A percentile compares a stretch with the other conserved stretches of the same genome.
Conservation (phyloP, 331 rosid species). For the Quercus lobata region DNA sequence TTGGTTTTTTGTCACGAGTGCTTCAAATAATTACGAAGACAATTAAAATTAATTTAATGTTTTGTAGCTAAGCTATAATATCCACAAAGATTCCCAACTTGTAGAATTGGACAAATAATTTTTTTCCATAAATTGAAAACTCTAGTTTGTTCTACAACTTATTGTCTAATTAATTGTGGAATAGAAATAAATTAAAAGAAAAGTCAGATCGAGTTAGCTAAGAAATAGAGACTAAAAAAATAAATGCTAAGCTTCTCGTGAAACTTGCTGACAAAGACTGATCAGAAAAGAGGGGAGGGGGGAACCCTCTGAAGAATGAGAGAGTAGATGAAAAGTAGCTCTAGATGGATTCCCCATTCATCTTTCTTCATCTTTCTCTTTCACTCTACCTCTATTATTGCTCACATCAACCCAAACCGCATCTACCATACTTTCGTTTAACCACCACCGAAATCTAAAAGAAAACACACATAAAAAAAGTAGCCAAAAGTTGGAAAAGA, state of each 20-base stretch:
- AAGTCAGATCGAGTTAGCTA: constrained; percentile 14
- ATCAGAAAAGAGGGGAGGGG: constrained; percentile 14
- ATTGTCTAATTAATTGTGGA: constrained; percentile 10
- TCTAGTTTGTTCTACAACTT: neutral
- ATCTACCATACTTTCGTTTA: constrained; percentile 36
- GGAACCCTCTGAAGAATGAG: constrained; percentile 14
- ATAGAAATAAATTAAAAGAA: neutral
- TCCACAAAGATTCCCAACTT: neutral
- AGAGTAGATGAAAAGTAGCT: constrained; percentile 51
- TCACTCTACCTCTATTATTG: constrained; percentile 37
- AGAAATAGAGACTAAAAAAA: constrained; percentile 12
- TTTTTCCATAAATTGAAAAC: constrained; percentile 21
- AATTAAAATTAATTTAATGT: too few relatives aligned
- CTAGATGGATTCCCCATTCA: constrained; percentile 39
- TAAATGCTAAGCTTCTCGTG: constrained; percentile 22
- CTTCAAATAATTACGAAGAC: constrained; percentile 30
- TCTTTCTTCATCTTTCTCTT: constrained; percentile 35
- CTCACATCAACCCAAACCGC: constrained; percentile 46
- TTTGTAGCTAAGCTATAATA: neutral
- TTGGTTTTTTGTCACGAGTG: constrained; percentile 13
- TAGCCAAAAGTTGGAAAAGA: neutral
- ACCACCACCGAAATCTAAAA: constrained; percentile 41
- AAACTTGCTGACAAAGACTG: constrained; percentile 29
- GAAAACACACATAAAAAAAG: constrained; percentile 18
- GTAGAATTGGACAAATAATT: constrained; percentile 22